Base-by-base conservation (phyloP, 192 early-diverging fungal species). In the Umbelopsis sp. region DNA sequence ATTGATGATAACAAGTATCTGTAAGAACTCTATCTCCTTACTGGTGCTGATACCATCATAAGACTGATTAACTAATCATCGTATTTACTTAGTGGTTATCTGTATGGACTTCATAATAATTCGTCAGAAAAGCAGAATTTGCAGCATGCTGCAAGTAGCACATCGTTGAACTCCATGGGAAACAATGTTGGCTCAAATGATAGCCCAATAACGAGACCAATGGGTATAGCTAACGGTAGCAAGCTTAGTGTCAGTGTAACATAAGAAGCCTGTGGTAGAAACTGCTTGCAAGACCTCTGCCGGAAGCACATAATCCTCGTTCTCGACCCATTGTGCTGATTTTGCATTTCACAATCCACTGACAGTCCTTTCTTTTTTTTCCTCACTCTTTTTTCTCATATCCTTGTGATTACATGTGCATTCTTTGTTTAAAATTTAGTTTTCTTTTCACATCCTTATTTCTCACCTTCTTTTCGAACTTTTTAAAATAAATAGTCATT, bases 1-100 rank as follows among this genome's bases (percentile, higher is more conserved):
- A 94, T 99, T 68, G 97, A 98, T 76, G 97, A 99, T 75, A 80
- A 86, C 25, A 95, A 95, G 79, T 98, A 93, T 70, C 83, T 96
- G 85, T 87, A 85, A 69, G 88, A 78, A 41, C 5, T 10, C 10
- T 9, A 41, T 41, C 37, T 41, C 37, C 0, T 1, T 41, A 41
- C 1, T 41, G 37, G 0, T 41, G 37, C 37, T 41, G 45, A 52
- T 25, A 21, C 18, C 9, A 37, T 12, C 3, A 58, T 55, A 27
- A 21, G n/a, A 18, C 46, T n/a, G n/a, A n/a, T 33, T 52, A 16
- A 49, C 5, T 66, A 64, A 68, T 65, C 22, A 33, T 50, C 65
- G 80, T 30, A 53, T 51, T 72, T 52, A 13, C 21, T 20, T 68
- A 86, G 84, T 44, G 82, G 82, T 23, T 86, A 81, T 64, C 73